Evolutionary conservation across 495 filamentous ascomycete genomes (phyloP).

Genomic region (Choiromyces venosus): DNA sequence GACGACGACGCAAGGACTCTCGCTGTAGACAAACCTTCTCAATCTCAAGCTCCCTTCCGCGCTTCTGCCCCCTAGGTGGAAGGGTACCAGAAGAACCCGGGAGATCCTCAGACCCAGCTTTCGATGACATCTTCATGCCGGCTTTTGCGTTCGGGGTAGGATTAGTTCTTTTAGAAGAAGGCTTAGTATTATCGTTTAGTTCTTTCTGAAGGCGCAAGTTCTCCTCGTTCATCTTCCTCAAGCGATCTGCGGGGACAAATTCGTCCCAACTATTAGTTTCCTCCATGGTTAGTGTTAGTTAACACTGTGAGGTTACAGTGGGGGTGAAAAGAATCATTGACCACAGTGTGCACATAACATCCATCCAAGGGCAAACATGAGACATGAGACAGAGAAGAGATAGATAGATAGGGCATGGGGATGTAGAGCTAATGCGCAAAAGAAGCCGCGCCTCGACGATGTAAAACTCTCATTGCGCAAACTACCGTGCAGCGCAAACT

Average conservation of each 20-base stretch:
- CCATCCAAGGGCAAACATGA: neutral
- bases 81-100: constrained; percentile 49
- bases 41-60: constrained; percentile 49
- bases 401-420: neutral
- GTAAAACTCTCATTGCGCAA: neutral
- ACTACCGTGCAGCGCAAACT: neutral
- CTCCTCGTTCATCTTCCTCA: constrained; percentile 90
- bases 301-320: neutral
- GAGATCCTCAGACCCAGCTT: constrained; percentile 40
- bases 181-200: constrained; percentile 41
- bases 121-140: constrained; percentile 34
- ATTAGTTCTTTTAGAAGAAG: constrained; percentile 31
- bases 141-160: constrained; percentile 32
- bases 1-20: neutral
- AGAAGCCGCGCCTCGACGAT: neutral
- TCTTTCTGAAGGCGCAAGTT: constrained; percentile 53
- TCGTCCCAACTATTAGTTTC: constrained; percentile 76
- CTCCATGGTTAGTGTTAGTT: neutral
- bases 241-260: constrained; percentile 91
- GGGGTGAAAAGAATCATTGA: neutral
- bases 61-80: constrained; percentile 54
- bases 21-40: constrained; percentile 36
- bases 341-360: neutral
- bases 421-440: neutral
- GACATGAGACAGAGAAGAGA: neutral